Base-by-base conservation (phyloP, 169 alveolate genomes). In the Plasmodium fragile region DNA sequence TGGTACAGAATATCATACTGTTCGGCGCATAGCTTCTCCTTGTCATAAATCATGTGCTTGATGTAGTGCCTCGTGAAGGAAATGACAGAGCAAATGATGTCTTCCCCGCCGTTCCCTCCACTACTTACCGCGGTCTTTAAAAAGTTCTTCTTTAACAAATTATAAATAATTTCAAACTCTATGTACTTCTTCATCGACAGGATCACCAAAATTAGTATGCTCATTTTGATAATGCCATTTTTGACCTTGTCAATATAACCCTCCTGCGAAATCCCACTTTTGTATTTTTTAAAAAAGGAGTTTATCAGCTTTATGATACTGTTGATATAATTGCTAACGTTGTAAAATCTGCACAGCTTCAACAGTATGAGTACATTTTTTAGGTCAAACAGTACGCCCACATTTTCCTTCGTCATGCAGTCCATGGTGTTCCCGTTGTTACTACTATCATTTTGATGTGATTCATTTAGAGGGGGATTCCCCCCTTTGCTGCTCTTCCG, bases 71-170 rank as follows among this genome's bases (percentile, higher is more conserved):
- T 91, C 39, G 92, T 91, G 41, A 91, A 91, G 18, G 55, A 70
- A 45, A 81, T 49, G 7, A 91, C 39, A 8, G 80, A 79, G 36
- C 78, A 22, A 18, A 91, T 43, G 7, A 91, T 81, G 65, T 81
- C 78, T n/a, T 13, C 16, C 41, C 55, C 73, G 32, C 45, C 39
- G 25, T 80, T 80, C 18, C 83, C 94, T 16, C 18, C 75, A 13
- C 77, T 69, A 10, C 75, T 36, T 4, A 36, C 59, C 25, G 59
- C 22, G 52, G 32, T 84, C 49, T 91, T 91, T 70, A 91, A 70
- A 91, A 91, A 91, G 28, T 81, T 91, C 83, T 91, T 91, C 55
- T 91, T 91, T 39, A 91, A 73, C 65, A 91, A 91, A 91, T 91
- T 55, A 71, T 91, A 91, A 28, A 91, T 91, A 52, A 91, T 81